Percentiles rank a stretch among this genome's conserved stretches.
Evolutionary conservation across 1,139 yeast genomes (phyloP).

Genomic region (Yamadazyma friedrichii): DNA sequence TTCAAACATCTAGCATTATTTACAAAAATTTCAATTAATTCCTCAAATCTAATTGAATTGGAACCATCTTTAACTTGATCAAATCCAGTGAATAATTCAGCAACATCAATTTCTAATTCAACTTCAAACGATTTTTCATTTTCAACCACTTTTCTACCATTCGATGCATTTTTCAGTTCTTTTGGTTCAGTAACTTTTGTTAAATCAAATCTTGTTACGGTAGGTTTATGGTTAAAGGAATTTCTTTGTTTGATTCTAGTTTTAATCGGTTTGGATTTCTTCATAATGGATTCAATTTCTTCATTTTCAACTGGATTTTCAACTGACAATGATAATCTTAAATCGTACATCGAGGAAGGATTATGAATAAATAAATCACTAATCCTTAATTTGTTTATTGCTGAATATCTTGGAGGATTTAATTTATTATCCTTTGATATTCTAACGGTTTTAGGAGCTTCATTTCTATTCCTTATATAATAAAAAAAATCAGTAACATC

Average conservation of each 20-base stretch:
- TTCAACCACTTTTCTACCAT: constrained; percentile 37
- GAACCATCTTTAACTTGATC: constrained; percentile 47
- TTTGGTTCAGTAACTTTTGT: constrained; percentile 58
- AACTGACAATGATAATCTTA: constrained; percentile 69
- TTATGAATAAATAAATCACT: constrained; percentile 69
- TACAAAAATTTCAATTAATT: constrained; percentile 66
- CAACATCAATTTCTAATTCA: constrained; percentile 72
- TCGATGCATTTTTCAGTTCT: constrained; percentile 39
- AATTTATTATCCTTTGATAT: constrained; percentile 59
- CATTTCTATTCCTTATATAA: constrained; percentile 38
- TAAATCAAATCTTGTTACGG: constrained; percentile 68
- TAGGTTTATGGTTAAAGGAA: constrained; percentile 64
- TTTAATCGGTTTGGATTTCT: constrained; percentile 44
- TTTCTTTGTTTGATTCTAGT: constrained; percentile 64
- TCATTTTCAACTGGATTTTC: constrained; percentile 71
- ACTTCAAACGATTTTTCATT: constrained; percentile 52
- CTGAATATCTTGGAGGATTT: constrained; percentile 64
- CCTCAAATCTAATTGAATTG: constrained; percentile 66
- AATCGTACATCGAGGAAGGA: constrained; percentile 77
- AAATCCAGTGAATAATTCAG: constrained; percentile 62
- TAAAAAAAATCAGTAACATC: constrained; percentile 44
- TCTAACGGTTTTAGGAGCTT: constrained; percentile 61
- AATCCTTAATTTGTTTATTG: constrained; percentile 70
- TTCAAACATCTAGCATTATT: constrained; percentile 63
- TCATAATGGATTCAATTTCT: constrained; percentile 40